Evolutionary conservation across 164 flowering plant species (phyloP).

Genomic region (Dillenia suffruticosa): DNA sequence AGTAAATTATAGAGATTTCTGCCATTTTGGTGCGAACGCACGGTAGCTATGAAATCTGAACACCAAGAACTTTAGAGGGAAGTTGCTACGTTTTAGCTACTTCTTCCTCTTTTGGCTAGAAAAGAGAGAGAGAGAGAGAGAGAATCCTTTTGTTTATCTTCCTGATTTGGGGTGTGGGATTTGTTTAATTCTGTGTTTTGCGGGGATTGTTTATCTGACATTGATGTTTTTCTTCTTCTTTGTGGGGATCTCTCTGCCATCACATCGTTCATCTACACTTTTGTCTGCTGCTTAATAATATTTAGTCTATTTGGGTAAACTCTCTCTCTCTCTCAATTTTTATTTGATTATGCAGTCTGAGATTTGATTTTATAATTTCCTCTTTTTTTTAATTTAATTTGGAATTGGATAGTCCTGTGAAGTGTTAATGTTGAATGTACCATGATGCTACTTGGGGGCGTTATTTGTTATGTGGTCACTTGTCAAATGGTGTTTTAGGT

Average conservation of each 20-base stretch:
- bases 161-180: neutral
- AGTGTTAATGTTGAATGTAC: conserved; percentile 2
- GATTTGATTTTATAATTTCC: neutral
- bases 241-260: conserved; percentile 22
- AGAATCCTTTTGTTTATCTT: neutral
- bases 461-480: no score
- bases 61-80: neutral
- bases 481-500: conserved; percentile 31
- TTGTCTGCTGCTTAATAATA: conserved; percentile 26
- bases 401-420: neutral
- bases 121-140: neutral
- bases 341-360: neutral
- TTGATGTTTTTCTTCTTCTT: conserved; percentile 16
- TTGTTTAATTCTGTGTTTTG: conserved; percentile 2
- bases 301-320: conserved; percentile 82
- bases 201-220: neutral
- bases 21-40: neutral
- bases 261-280: conserved; percentile 38
- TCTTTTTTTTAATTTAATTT: neutral
- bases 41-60: neutral
- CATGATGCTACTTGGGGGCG: no score
- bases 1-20: no score
- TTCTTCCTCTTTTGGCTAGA: neutral
- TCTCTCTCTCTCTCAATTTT: conserved; percentile 1
- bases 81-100: neutral